Evolutionary conservation across 139 green algal species (phyloP), one percentile per base, ranked within the genome.

Genomic region (Chlamydomonas sphaeroides): DNA sequence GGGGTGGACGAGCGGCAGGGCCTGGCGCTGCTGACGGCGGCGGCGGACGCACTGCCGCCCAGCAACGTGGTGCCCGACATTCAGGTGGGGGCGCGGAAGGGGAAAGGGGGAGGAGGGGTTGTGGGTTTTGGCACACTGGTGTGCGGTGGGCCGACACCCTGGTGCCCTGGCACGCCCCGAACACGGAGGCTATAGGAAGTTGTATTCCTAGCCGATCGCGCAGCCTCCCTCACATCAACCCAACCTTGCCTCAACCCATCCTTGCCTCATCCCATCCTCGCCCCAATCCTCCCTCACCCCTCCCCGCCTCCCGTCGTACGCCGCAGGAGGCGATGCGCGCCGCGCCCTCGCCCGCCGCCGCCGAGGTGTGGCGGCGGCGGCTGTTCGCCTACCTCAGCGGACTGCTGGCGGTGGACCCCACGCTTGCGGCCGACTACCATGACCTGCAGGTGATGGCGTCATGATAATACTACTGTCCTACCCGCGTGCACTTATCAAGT

Each of bases 331-430:
- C 59, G 14, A 35, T 48, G 18, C 59, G 59, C 5, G 23, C 39
- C 39, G 59, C 74, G 4, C 41, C 74, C 28, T 14, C 21, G 11
- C 62, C 62, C 32, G 32, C 42, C 25, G 62, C 62, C 23, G 42
- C 76, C 36, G 80, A 66, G 45, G 35, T 65, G 15, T 95, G 89
- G 93, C 83, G 87, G 38, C 85, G 71, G 21, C 77, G 89, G 35
- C 85, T 97, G 86, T 91, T 93, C 83, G 45, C 84, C 8, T 98
- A 98, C 91, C 86, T 98, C 65, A 79, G 95, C 42, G 83, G 68
- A 30, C 84, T 97, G 23, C 93, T 94, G 73, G 68, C 81, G 57
- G 81, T 81, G 41, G 92, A 96, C 79, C 57, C 87, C 5, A 78
- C 86, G 5, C 83, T 86, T n/a, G 88, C 68, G 35, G 81, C 89